phyloP scores from a whole-genome alignment of 1,139 yeast genomes.

The Geotrichum klebahnii region DNA sequence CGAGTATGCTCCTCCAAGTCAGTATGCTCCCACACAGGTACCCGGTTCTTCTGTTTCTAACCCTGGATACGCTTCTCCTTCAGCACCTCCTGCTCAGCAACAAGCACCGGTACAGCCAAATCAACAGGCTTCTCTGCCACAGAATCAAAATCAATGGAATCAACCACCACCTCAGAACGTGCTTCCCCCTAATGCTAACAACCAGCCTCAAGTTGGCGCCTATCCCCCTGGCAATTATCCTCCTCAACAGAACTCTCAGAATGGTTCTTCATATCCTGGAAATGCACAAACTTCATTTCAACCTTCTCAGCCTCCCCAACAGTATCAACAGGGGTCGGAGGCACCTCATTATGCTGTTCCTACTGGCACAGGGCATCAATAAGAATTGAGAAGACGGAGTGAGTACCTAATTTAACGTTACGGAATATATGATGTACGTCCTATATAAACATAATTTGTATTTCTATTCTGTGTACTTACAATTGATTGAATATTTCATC shows the following conservation, averaged over 20 bases:
- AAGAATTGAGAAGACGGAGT: not conserved
- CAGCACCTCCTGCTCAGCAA: slow-evolving; percentile 9
- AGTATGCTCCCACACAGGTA: not conserved
- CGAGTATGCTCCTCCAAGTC: not conserved
- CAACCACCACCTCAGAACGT: not conserved
- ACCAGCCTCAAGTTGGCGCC: not conserved
- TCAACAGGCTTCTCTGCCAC: slow-evolving; percentile 12
- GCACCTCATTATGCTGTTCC: not conserved
- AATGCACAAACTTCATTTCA: not conserved
- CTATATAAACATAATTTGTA: not conserved
- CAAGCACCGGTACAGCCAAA: slow-evolving; percentile 10
- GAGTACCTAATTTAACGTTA: not conserved
- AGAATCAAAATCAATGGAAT: not conserved
- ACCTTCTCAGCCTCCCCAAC: slow-evolving; percentile 1
- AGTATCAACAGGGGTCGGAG: not conserved
- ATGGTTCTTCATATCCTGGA: not conserved
- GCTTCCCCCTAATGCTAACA: not conserved
- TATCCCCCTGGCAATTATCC: not conserved
- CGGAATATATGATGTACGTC: too few species aligned
- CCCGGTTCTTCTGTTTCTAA: not conserved
- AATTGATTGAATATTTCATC: too few species aligned
- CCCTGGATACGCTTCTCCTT: not conserved
- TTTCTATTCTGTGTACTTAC: too few species aligned
- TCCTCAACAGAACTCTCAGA: not conserved
- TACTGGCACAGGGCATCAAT: not conserved